Evolutionary conservation across 2,329 filamentous ascomycete genomes (phyloP).

Genomic region (Fusarium nygamai): DNA sequence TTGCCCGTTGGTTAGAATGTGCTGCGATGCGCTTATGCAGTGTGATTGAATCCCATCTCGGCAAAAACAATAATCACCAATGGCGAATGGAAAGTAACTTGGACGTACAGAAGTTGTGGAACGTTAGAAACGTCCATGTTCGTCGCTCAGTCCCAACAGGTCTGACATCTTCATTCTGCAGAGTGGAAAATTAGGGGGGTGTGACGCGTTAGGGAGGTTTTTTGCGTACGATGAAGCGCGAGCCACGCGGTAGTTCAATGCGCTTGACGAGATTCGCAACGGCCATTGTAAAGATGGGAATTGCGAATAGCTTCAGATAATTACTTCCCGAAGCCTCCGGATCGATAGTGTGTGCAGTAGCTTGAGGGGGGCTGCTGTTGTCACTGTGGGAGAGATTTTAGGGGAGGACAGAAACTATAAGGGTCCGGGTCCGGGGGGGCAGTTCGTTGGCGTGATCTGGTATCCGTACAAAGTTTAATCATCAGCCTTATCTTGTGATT

Average conservation of each 20-base stretch:
- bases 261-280: constrained; percentile 39
- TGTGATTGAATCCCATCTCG: neutral
- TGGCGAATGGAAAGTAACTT: neutral
- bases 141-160: constrained; percentile 55
- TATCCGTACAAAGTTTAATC: neutral
- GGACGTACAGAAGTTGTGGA: constrained; percentile 55
- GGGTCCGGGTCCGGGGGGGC: neutral
- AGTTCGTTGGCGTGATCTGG: neutral
- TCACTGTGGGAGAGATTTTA: neutral
- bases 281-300: constrained; percentile 27
- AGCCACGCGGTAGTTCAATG: constrained; percentile 45
- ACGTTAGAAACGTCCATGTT: constrained; percentile 56
- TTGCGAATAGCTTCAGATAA: constrained; percentile 12
- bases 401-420: neutral
- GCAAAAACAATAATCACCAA: neutral
- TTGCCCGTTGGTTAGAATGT: neutral
- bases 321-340: neutral
- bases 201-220: neutral
- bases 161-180: constrained; percentile 60
- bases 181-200: neutral
- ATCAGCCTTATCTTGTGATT: constrained; percentile 2
- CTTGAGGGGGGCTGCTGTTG: neutral
- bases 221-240: constrained; percentile 47
- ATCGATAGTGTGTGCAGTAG: constrained; percentile 13
- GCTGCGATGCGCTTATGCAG: constrained; percentile 1